Base-by-base conservation (phyloP, 2,329 filamentous ascomycete species). In the Macrophomina tecta region DNA sequence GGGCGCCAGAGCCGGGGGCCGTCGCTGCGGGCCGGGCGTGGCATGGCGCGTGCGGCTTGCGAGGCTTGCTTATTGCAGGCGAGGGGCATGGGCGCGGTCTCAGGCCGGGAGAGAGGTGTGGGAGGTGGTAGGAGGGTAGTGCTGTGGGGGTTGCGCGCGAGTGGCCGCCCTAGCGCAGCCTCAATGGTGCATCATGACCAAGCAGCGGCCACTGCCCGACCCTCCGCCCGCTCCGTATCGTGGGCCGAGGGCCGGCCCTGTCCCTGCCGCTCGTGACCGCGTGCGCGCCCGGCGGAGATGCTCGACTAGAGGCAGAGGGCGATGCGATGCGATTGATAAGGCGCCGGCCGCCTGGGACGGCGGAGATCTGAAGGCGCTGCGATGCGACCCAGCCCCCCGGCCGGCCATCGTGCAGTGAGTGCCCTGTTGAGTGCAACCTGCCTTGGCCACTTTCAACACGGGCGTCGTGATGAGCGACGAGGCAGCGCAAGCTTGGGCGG, bases 41-140 rank as follows among this genome's bases (percentile, higher is more conserved):
- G 49, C 34, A 53, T 28, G n/a, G 49, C 40, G 30, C 34, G 32
- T 61, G 58, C 36, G 40, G 45, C 40, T 61, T 48, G 62, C 62
- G 49, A 55, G 51, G 63, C 63, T 38, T 65, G 63, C 63, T 65
- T 55, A 65, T 65, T 65, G 63, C 63, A 65, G 62, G 38, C 62
- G 62, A 55, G 46, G 46, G 62, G 46, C 49, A 64, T 64, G 62
- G 62, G 62, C 61, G 58, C 46, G 36, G 63, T 56, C 63, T 65
- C 63, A 65, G 63, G 63, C 63, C 56, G 28, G 56, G 56, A 60
- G 56, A 46, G 56, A 18, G 52, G 28, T 45, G 11, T 14, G 42
- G 42, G 53, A 12, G 36, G 46, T 30, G 48, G 62, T 42, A 36
- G 61, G 7, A 45, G 23, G 46, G 46, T 52, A 34, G 46, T 53